A percentile compares a stretch with the other conserved stretches of the same genome.
These are phyloP conservation scores for Epichloe typhina DNA, from an alignment of 2,329 filamentous ascomycete genomes.

Conservation along the genomic window DNA sequence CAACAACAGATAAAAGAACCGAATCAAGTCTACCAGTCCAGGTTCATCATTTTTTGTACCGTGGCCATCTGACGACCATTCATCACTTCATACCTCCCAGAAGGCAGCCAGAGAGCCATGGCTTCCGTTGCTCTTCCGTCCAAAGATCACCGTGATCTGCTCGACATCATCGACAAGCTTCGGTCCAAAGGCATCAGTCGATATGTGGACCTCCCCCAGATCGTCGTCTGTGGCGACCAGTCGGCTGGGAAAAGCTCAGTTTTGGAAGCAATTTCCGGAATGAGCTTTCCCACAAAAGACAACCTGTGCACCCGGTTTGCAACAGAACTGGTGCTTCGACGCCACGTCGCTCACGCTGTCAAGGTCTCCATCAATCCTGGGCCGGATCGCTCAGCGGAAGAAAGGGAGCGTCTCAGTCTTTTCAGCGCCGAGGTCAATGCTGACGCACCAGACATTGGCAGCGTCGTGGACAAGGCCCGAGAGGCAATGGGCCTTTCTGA, in stretches of 20 bases:
- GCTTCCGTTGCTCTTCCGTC: conserved; percentile 5
- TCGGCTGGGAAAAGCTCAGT: conserved; percentile 52
- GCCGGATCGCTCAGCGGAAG: conserved; percentile 12
- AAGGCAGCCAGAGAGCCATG: conserved; percentile 1
- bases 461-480: conserved; percentile 5
- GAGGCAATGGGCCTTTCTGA: conserved; percentile 8
- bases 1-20: too few relatives aligned
- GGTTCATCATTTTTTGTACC: too few relatives aligned
- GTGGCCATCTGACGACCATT: too few relatives aligned
- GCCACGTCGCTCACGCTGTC: conserved; percentile 20
- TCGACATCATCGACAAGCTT: conserved; percentile 10
- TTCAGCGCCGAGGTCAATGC: conserved; percentile 4
- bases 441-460: conserved; percentile 3
- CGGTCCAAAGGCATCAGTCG: conserved; percentile 7
- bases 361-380: conserved; percentile 21
- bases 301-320: conserved; percentile 50
- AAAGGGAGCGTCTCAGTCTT: conserved; percentile 9
- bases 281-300: conserved; percentile 45
- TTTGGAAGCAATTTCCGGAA: conserved; percentile 48
- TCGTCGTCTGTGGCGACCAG: conserved; percentile 48
- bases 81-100: too few relatives aligned
- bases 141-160: conserved; percentile 6
- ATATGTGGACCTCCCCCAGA: conserved; percentile 30
- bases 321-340: conserved; percentile 46
- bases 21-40: too few relatives aligned